phyloP scores from a whole-genome alignment of 305 asterid genomes.

The Fraxinus sp. region DNA sequence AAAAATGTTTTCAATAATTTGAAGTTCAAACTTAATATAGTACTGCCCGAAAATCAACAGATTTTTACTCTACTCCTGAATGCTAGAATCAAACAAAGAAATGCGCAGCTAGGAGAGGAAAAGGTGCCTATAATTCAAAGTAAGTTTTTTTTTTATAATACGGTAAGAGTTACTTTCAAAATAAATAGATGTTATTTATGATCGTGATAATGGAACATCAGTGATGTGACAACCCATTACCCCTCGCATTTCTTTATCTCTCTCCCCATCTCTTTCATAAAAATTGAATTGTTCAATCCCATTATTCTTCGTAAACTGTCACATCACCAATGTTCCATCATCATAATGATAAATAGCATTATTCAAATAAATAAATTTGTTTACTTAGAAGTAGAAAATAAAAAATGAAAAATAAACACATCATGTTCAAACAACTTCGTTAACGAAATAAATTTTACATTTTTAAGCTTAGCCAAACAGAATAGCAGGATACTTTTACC shows the following conservation, averaged over 20 bases:
- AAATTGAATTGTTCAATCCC: background rate
- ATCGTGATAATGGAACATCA: background rate
- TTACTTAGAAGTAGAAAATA: background rate
- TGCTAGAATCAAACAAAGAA: background rate
- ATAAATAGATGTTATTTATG: background rate
- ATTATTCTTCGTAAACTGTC: too few species aligned
- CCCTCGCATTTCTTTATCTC: background rate
- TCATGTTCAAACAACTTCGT: background rate
- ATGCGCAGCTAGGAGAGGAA: background rate
- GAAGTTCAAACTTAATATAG: background rate
- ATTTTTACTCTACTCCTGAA: background rate
- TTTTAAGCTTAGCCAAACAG: background rate
- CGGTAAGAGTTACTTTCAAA: background rate
- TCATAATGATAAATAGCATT: too few species aligned
- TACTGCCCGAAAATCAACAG: background rate
- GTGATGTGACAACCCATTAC: background rate
- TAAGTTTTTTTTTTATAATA: background rate
- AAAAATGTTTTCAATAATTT: background rate
- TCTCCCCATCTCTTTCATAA: background rate
- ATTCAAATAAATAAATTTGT: background rate
- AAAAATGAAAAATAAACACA: background rate
- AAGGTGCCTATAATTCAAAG: background rate
- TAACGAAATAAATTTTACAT: background rate
- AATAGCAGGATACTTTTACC: constrained; percentile 33
- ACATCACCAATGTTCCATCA: too few species aligned